These are phyloP conservation scores for Penicillium coprophilum DNA, from an alignment of 495 filamentous ascomycete species.

Conservation along the genomic window DNA sequence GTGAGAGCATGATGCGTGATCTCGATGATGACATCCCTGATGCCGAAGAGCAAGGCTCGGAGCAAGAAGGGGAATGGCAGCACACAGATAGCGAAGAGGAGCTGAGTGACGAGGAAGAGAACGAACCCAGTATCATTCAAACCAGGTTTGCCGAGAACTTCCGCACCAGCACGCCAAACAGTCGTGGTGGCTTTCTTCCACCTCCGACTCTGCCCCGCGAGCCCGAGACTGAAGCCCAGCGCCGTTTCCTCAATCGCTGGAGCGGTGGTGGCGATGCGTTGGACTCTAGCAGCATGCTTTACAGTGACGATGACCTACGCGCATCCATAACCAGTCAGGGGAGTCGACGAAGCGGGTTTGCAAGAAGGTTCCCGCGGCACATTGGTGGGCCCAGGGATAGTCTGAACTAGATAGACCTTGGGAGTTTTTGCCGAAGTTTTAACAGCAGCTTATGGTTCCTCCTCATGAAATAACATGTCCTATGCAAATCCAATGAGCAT, in stretches of 20 bases:
- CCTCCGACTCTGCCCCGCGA: constrained; percentile 25
- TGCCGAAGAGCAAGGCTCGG: constrained; percentile 33
- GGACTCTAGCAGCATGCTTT: constrained; percentile 42
- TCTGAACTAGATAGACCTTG: constrained; percentile 26
- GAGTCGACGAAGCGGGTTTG: constrained; percentile 40
- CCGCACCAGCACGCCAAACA: constrained; percentile 43
- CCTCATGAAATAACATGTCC: not conserved
- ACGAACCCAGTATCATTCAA: constrained; percentile 29
- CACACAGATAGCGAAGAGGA: constrained; percentile 86
- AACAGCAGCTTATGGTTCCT: not conserved
- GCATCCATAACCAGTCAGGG: constrained; percentile 44
- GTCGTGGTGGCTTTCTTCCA: constrained; percentile 33
- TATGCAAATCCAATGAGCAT: not conserved
- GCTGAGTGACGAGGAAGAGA: constrained; percentile 48
- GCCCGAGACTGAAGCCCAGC: constrained; percentile 44
- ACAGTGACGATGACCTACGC: constrained; percentile 45
- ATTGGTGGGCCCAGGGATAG: constrained; percentile 44
- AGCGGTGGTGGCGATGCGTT: constrained; percentile 47
- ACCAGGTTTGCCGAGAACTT: constrained; percentile 31
- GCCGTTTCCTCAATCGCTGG: constrained; percentile 47
- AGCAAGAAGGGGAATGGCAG: constrained; percentile 49
- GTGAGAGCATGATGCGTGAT: constrained; percentile 32
- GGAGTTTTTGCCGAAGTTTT: not conserved
- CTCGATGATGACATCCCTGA: constrained; percentile 48
- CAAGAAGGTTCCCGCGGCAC: constrained; percentile 37